Conservation (phyloP, 441 rosid species). For the Arabidopsis hybrid region DNA sequence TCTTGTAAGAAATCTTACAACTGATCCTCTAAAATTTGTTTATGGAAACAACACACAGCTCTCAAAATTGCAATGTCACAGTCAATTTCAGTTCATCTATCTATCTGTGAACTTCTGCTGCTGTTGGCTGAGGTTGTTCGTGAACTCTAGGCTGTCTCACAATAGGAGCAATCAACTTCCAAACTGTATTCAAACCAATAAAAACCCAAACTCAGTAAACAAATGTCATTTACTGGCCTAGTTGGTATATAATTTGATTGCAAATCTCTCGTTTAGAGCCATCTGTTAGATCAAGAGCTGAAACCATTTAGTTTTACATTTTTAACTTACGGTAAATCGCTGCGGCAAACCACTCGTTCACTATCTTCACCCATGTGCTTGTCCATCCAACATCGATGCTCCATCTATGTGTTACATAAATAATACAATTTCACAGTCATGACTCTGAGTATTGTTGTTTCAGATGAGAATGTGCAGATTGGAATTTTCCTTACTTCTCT, state of each 20-base stretch:
- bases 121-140: conserved; percentile 45
- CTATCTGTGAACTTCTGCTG: conserved; percentile 37
- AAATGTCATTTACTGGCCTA: neutral
- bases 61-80: neutral
- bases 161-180: conserved; percentile 79
- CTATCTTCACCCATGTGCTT: conserved; percentile 92
- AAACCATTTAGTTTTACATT: neutral
- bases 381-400: conserved; percentile 92
- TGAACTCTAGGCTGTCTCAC: conserved; percentile 64
- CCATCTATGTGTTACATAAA: conserved; percentile 61
- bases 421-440: conserved; percentile 1
- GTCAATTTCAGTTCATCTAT: neutral
- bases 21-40: neutral
- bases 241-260: neutral
- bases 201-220: neutral
- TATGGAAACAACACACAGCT: neutral
- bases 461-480: neutral
- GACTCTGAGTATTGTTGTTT: conserved; percentile 6
- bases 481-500: conserved; percentile 50
- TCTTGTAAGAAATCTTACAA: neutral
- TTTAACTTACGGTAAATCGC: conserved; percentile 68
- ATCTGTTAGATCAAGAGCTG: conserved; percentile 7
- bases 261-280: neutral
- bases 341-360: conserved; percentile 93
- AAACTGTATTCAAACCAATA: conserved; percentile 53